These are phyloP conservation scores for Lonicera japonica DNA, from an alignment of 129 eudicot genomes.

Conservation along the genomic window DNA sequence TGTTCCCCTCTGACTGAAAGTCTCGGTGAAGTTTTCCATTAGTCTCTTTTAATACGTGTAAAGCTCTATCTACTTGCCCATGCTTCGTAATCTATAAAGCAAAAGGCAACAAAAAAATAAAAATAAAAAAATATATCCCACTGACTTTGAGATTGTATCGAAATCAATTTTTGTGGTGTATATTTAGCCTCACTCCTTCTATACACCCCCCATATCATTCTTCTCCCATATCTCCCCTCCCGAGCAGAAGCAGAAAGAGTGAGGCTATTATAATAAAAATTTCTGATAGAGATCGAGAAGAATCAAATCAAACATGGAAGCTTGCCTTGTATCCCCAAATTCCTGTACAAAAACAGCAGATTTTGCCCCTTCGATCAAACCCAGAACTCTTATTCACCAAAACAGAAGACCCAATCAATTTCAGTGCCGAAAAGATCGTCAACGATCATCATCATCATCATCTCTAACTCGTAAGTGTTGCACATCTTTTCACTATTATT, in stretches of 20 bases:
- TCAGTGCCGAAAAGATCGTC: conserved; percentile 19
- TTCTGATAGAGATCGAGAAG: not conserved
- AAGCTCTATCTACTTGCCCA: conserved; percentile 57
- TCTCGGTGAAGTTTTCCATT: no score
- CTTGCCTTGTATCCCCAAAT: conserved; percentile 58
- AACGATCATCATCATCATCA: conserved; percentile 21
- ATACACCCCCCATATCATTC: conserved; percentile 19
- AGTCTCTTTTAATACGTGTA: conserved; percentile 9
- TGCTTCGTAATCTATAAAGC: conserved; percentile 18
- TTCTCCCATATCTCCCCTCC: not conserved
- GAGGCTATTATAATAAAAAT: no score
- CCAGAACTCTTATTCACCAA: conserved; percentile 32
- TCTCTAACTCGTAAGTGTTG: conserved; percentile 39
- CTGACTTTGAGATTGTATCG: conserved; percentile 14
- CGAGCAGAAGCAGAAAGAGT: not conserved
- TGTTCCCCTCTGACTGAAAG: not conserved
- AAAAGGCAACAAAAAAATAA: conserved; percentile 27
- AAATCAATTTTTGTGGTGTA: conserved; percentile 37
- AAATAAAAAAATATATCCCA: no score
- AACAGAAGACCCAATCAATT: conserved; percentile 27
- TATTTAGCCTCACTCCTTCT: conserved; percentile 22
- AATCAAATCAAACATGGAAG: conserved; percentile 40
- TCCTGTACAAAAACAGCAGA: conserved; percentile 48
- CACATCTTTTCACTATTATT: not conserved
- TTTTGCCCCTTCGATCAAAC: conserved; percentile 32